Evolutionary conservation across 2,329 filamentous ascomycete species (phyloP).

Genomic region (Beauveria rudraprayagi): DNA sequence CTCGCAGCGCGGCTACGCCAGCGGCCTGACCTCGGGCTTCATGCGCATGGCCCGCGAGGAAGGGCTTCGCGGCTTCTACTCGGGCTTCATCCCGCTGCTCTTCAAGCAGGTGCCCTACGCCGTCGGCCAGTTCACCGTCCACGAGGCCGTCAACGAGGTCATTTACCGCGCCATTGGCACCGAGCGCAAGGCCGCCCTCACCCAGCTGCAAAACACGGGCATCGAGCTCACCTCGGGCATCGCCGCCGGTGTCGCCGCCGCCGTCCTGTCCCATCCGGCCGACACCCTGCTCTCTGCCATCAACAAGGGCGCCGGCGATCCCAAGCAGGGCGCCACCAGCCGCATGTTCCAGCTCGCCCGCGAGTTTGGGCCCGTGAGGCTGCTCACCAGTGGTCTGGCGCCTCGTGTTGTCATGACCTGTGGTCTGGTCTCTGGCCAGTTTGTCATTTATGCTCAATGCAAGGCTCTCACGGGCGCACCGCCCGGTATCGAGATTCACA

Average conservation of each 20-base stretch:
- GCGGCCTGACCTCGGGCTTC: slow-evolving; percentile 64
- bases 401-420: slow-evolving; percentile 47
- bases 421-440: slow-evolving; percentile 43
- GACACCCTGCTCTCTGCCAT: slow-evolving; percentile 54
- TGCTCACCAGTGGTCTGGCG: slow-evolving; percentile 40
- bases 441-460: slow-evolving; percentile 48
- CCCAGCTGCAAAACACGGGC: slow-evolving; percentile 64
- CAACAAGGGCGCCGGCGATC: slow-evolving; percentile 46
- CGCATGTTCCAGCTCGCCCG: slow-evolving; percentile 44
- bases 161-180: slow-evolving; percentile 63
- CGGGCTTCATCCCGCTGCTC: slow-evolving; percentile 77
- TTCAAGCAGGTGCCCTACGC: slow-evolving; percentile 92
- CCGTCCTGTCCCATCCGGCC: slow-evolving; percentile 81
- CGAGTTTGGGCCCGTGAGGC: slow-evolving; percentile 41
- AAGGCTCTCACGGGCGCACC: slow-evolving; percentile 45
- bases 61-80: slow-evolving; percentile 78
- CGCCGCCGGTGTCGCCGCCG: slow-evolving; percentile 80
- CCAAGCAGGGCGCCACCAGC: slow-evolving; percentile 37
- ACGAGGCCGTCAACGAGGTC: slow-evolving; percentile 76
- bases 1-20: slow-evolving; percentile 70
- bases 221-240: slow-evolving; percentile 83
- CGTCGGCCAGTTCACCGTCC: slow-evolving; percentile 89
- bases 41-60: slow-evolving; percentile 67
- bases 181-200: slow-evolving; percentile 57
- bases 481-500: slow-evolving; percentile 45